Evolutionary conservation across 306 rosid species (phyloP).

Genomic region (Fagus crenata): DNA sequence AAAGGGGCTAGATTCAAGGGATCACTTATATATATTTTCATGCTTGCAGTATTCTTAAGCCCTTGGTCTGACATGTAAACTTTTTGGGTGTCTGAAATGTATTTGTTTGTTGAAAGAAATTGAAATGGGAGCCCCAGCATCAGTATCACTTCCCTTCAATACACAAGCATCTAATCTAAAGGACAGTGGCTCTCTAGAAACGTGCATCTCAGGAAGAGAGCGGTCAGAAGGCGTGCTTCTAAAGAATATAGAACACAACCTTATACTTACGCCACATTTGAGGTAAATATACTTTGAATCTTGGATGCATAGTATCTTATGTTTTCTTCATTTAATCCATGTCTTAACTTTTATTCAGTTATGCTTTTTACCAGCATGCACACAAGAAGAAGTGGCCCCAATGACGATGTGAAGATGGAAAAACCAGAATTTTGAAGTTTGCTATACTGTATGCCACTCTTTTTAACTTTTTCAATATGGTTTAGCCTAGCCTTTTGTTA

Average conservation of each 20-base stretch:
- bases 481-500: slow-evolving; percentile 27
- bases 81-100: not conserved
- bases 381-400: slow-evolving; percentile 30
- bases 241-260: slow-evolving; percentile 44
- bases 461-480: slow-evolving; percentile 33
- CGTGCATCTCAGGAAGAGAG: slow-evolving; percentile 45
- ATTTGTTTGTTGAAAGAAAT: slow-evolving; percentile 27
- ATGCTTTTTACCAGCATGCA: slow-evolving; percentile 34
- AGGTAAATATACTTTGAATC: slow-evolving; percentile 35
- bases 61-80: slow-evolving; percentile 6
- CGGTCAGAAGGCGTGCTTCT: slow-evolving; percentile 28
- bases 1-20: not conserved
- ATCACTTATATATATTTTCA: not conserved
- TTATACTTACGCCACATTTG: slow-evolving; percentile 39
- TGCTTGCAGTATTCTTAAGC: not conserved
- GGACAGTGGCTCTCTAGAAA: slow-evolving; percentile 34
- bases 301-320: not conserved
- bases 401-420: slow-evolving; percentile 34
- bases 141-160: slow-evolving; percentile 37
- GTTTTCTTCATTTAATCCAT: slow-evolving; percentile 13
- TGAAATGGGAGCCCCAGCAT: slow-evolving; percentile 27
- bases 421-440: slow-evolving; percentile 38
- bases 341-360: slow-evolving; percentile 3
- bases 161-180: slow-evolving; percentile 37
- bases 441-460: slow-evolving; percentile 28